Conservation (phyloP, 805 yeast species). For the Torulaspora franciscae region DNA sequence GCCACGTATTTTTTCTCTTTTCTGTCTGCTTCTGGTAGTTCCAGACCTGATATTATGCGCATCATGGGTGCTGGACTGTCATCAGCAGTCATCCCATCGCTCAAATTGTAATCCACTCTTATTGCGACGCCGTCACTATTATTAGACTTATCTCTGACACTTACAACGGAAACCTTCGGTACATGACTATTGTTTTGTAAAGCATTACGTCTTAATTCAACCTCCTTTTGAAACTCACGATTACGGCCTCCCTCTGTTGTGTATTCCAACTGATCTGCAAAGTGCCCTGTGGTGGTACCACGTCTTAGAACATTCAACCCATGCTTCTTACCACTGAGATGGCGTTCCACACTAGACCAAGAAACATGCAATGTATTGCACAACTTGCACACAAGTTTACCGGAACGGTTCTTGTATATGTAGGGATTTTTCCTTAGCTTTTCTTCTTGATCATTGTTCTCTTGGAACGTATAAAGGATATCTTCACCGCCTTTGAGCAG, state of each 20-base stretch:
- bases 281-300: slow-evolving; percentile 34
- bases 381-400: slow-evolving; percentile 75
- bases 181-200: slow-evolving; percentile 23
- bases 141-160: slow-evolving; percentile 59
- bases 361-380: slow-evolving; percentile 80
- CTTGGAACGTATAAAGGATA: slow-evolving; percentile 38
- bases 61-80: slow-evolving; percentile 47
- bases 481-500: slow-evolving; percentile 43
- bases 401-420: slow-evolving; percentile 77
- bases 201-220: slow-evolving; percentile 16
- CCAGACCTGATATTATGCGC: slow-evolving; percentile 73
- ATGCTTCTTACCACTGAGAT: slow-evolving; percentile 80
- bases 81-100: slow-evolving; percentile 29
- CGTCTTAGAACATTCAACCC: slow-evolving; percentile 66
- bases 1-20: slow-evolving; percentile 55
- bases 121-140: slow-evolving; percentile 61
- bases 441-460: slow-evolving; percentile 45
- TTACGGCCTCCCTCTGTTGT: slow-evolving; percentile 27
- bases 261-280: background rate
- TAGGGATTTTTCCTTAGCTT: slow-evolving; percentile 50
- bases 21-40: slow-evolving; percentile 51
- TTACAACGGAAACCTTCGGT: slow-evolving; percentile 66
- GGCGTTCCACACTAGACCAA: slow-evolving; percentile 77
- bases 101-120: slow-evolving; percentile 43
- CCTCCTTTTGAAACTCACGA: slow-evolving; percentile 24